Percentiles rank a stretch among this genome's conserved stretches.
phyloP scores from a whole-genome alignment of 2,329 filamentous ascomycete genomes.

The Hypomyces rosellus region DNA sequence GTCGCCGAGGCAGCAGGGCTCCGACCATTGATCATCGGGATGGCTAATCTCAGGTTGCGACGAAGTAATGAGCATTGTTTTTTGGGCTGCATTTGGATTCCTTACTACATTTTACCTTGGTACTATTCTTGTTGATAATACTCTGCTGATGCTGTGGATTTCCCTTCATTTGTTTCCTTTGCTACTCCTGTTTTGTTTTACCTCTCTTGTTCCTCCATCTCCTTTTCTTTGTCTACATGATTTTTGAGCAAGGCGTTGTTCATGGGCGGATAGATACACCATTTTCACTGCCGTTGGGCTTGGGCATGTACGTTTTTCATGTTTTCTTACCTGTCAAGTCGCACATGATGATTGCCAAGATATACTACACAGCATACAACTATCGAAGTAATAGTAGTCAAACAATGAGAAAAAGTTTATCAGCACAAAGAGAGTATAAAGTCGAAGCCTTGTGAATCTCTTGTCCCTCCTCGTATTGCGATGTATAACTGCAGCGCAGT shows the following conservation, averaged over 20 bases:
- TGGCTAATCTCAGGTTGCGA: not conserved
- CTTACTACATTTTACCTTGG: not conserved
- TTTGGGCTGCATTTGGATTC: not conserved
- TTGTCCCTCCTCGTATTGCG: not conserved
- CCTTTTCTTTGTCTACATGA: not conserved
- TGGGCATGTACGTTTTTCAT: not conserved
- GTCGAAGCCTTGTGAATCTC: not conserved
- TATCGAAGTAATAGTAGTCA: not conserved
- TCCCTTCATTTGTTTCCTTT: not conserved
- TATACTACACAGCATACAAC: not conserved
- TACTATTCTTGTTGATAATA: not conserved
- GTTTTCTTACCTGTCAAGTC: conserved; percentile 1
- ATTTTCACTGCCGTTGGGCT: not conserved
- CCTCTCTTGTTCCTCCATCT: not conserved
- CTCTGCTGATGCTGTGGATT: not conserved
- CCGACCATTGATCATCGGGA: not conserved
- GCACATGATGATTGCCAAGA: conserved; percentile 4
- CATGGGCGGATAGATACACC: not conserved
- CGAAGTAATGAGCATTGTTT: conserved; percentile 3
- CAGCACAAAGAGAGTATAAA: not conserved
- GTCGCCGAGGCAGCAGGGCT: not conserved
- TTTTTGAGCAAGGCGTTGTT: conserved; percentile 2
- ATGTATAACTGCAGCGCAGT: not conserved
- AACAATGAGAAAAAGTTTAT: not conserved
- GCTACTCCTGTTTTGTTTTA: not conserved